Evolutionary conservation across 495 filamentous ascomycete genomes (phyloP).

Genomic region (Peziza echinospora): DNA sequence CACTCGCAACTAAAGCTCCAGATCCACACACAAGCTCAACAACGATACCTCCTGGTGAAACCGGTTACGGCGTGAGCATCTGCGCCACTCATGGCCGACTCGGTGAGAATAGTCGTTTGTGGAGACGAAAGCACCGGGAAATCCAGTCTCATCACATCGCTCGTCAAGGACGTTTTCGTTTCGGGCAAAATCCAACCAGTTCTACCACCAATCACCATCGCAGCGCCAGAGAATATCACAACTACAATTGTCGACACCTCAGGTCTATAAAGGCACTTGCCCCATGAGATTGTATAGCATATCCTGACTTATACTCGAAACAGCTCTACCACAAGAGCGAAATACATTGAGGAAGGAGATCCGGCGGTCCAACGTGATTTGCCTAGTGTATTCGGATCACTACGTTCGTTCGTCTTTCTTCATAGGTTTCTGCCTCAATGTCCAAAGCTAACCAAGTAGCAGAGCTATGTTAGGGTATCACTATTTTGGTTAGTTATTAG

Average conservation of each 20-base stretch:
- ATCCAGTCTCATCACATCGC: constrained; percentile 48
- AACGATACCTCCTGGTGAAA: too few relatives aligned
- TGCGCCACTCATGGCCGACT: constrained; percentile 6
- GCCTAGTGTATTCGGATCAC: constrained; percentile 94
- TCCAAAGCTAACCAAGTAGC: too few relatives aligned
- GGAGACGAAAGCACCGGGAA: constrained; percentile 69
- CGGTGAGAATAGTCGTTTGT: constrained; percentile 87
- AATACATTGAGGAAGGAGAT: constrained; percentile 77
- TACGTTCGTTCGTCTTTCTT: constrained; percentile 26
- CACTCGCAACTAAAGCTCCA: too few relatives aligned
- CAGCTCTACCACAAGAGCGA: constrained; percentile 73
- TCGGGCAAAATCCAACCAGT: constrained; percentile 83
- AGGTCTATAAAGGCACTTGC: constrained; percentile 5
- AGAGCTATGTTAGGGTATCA: constrained; percentile 86
- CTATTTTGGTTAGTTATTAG: constrained; percentile 58
- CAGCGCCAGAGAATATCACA: constrained; percentile 82
- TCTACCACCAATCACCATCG: constrained; percentile 81
- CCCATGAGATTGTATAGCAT: not conserved
- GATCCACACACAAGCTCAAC: too few relatives aligned
- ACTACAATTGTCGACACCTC: constrained; percentile 95
- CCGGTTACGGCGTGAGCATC: too few relatives aligned
- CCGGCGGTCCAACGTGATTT: constrained; percentile 84
- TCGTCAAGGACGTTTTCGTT: constrained; percentile 90
- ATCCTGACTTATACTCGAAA: not conserved
- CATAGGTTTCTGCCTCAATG: not conserved